A percentile compares a stretch with the other conserved stretches of the same genome.
Evolutionary conservation across 1,139 yeast genomes (phyloP).

Genomic region (Suhomyces taliae): DNA sequence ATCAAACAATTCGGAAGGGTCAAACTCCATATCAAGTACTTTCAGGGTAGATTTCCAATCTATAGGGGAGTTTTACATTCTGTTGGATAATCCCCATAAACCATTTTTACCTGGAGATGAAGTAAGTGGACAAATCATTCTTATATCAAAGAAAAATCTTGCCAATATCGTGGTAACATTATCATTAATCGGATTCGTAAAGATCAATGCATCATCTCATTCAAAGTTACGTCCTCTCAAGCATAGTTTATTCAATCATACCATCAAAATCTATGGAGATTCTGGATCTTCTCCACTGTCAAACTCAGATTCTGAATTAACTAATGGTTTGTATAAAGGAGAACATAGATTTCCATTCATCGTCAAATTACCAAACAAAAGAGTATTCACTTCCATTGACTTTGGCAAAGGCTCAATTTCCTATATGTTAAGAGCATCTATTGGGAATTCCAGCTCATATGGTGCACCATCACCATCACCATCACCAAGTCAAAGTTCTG

Average conservation of each 20-base stretch:
- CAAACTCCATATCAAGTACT: neutral
- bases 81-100: conserved; percentile 71
- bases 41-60: conserved; percentile 38
- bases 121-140: conserved; percentile 61
- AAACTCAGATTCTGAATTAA: conserved; percentile 18
- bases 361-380: conserved; percentile 69
- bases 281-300: neutral
- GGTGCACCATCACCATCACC: conserved; percentile 3
- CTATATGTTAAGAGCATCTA: conserved; percentile 60
- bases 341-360: conserved; percentile 87
- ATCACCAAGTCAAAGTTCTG: conserved; percentile 1
- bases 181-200: conserved; percentile 56
- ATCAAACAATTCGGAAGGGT: conserved; percentile 1
- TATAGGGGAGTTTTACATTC: conserved; percentile 65
- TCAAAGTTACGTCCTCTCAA: conserved; percentile 53
- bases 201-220: conserved; percentile 52
- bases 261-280: conserved; percentile 68
- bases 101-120: conserved; percentile 68
- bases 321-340: conserved; percentile 65
- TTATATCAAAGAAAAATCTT: conserved; percentile 55
- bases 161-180: conserved; percentile 55
- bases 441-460: conserved; percentile 31
- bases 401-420: conserved; percentile 85
- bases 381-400: conserved; percentile 72
- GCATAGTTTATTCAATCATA: conserved; percentile 60